Evolutionary conservation across 441 rosid genomes (phyloP).

Genomic region (Caryocar brasiliense): DNA sequence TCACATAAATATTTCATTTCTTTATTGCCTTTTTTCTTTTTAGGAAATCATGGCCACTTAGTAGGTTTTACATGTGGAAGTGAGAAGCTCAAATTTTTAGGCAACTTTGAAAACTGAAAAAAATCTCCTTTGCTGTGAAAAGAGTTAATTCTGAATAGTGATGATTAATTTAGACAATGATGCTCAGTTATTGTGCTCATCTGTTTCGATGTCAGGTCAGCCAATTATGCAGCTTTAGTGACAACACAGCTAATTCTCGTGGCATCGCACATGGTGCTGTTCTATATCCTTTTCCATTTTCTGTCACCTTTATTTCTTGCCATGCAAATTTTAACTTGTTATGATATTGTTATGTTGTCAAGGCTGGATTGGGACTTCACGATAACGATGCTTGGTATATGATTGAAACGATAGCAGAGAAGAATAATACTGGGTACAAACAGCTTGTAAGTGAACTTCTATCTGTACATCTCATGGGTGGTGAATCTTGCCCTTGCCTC

Average conservation of each 20-base stretch:
- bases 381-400: conserved; percentile 92
- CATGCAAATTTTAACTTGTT: background rate
- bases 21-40: no score
- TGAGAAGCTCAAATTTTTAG: no score
- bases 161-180: background rate
- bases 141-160: background rate
- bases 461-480: background rate
- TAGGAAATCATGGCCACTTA: no score
- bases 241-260: conserved; percentile 72
- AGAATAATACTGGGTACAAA: conserved; percentile 75
- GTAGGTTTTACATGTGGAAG: no score
- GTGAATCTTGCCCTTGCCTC: no score
- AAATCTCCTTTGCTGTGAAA: background rate
- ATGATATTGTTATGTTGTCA: conserved; percentile 17
- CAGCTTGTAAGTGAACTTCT: conserved; percentile 51
- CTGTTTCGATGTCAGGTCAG: conserved; percentile 45
- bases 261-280: conserved; percentile 85
- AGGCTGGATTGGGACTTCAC: conserved; percentile 94
- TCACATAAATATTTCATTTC: no score
- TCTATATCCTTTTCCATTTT: conserved; percentile 13
- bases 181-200: conserved; percentile 11
- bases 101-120: no score
- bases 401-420: conserved; percentile 90
- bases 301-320: conserved; percentile 6
- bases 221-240: conserved; percentile 80